Conservation (phyloP, 192 early-diverging fungal genomes). For the Diversispora eburnea region DNA sequence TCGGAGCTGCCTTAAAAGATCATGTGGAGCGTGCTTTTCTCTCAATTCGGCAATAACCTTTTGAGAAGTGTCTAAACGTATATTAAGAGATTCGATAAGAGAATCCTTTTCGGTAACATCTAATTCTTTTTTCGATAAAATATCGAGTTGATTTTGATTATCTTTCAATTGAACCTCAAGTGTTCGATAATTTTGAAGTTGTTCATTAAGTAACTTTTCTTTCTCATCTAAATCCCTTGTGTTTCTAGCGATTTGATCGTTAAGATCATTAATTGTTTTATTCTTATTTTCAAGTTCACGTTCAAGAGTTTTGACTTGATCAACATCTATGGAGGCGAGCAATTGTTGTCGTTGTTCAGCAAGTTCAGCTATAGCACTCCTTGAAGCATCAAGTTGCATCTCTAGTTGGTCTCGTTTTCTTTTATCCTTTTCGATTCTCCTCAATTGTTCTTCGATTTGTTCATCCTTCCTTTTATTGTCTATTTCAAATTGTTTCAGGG, state of each 20-base stretch:
- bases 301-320: conserved; percentile 3
- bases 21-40: conserved; percentile 30
- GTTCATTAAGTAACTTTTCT: not conserved
- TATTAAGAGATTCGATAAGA: conserved; percentile 25
- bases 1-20: conserved; percentile 26
- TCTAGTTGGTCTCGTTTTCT: not conserved
- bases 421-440: no score
- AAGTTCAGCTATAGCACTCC: conserved; percentile 16
- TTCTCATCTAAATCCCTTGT: conserved; percentile 17
- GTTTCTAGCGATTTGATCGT: not conserved
- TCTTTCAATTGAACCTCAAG: conserved; percentile 19
- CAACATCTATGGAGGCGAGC: not conserved
- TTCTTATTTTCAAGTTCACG: conserved; percentile 15
- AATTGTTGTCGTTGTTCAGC: conserved; percentile 9
- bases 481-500: conserved; percentile 9
- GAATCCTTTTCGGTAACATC: conserved; percentile 27
- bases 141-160: conserved; percentile 16
- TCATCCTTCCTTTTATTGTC: not conserved
- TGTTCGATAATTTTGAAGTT: conserved; percentile 13
- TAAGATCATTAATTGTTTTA: conserved; percentile 2
- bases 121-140: conserved; percentile 2
- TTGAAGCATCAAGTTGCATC: conserved; percentile 15
- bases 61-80: conserved; percentile 25
- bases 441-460: not conserved
- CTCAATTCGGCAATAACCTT: conserved; percentile 28